phyloP scores from a whole-genome alignment of 2,329 filamentous ascomycete species.

The Orbilia javanica region DNA sequence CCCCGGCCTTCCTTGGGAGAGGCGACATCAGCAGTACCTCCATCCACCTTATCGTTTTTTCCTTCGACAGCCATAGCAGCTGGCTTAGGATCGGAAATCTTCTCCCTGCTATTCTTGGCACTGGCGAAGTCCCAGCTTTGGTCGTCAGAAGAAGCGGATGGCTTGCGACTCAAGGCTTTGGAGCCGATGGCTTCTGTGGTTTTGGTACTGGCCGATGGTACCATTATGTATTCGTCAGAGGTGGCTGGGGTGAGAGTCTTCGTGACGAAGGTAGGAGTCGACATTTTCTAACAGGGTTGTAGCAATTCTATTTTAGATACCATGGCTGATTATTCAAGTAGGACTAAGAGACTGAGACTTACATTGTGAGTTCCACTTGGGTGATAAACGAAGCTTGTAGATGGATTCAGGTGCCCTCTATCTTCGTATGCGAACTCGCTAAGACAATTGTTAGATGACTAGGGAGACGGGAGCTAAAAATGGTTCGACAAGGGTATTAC shows the following conservation, averaged over 20 bases:
- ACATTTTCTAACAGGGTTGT: neutral
- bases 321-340: neutral
- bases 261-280: neutral
- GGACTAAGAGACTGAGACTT: neutral
- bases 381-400: neutral
- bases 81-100: neutral
- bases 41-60: neutral
- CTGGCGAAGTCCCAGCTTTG: conserved; percentile 14
- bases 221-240: neutral
- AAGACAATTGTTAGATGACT: neutral
- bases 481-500: neutral
- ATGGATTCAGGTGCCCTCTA: neutral
- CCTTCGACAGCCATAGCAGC: neutral
- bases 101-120: neutral
- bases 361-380: neutral
- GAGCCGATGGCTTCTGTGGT: neutral
- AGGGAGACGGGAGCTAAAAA: neutral
- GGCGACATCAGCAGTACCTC: too few relatives aligned
- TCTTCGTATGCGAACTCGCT: neutral
- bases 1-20: neutral
- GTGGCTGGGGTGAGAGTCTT: neutral
- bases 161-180: neutral
- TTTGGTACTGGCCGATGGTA: neutral
- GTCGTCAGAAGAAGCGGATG: neutral
- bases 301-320: neutral